Evolutionary conservation across 169 alveolate genomes (phyloP).

Genomic region (Plasmodium inui): DNA sequence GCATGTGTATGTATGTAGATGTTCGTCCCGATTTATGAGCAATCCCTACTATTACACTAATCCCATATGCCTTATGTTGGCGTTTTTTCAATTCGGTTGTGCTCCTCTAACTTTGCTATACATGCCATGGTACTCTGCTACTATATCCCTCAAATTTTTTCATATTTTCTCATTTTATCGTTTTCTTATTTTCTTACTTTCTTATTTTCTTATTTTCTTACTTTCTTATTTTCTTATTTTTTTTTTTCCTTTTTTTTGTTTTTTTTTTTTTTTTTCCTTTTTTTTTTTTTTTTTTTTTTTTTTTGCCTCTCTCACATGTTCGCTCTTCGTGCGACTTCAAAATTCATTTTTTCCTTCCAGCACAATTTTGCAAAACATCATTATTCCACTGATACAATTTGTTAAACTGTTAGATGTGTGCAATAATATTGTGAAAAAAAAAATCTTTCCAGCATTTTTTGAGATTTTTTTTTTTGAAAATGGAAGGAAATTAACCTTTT

Average conservation of each 20-base stretch:
- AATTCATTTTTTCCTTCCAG: not conserved
- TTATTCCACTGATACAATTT: not conserved
- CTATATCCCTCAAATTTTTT: not conserved
- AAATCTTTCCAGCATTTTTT: not conserved
- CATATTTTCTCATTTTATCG: not conserved
- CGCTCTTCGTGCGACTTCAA: not conserved
- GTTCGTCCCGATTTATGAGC: not conserved
- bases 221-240: not conserved
- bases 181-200: not conserved
- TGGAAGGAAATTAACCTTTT: not conserved
- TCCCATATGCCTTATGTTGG: not conserved
- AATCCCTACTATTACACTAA: not conserved
- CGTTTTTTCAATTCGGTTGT: not conserved
- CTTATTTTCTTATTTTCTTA: not conserved
- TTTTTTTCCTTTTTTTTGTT: not conserved
- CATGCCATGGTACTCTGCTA: not conserved
- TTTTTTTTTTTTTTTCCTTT: not conserved
- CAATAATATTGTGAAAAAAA: constrained; percentile 15
- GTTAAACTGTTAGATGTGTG: constrained; percentile 48
- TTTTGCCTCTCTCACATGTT: not conserved
- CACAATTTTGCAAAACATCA: not conserved
- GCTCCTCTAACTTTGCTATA: not conserved
- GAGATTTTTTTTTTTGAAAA: not conserved
- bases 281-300: not conserved
- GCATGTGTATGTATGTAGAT: not conserved